Base-by-base conservation (phyloP, 352 stramenopile species). In the Phytophthora melonis region DNA sequence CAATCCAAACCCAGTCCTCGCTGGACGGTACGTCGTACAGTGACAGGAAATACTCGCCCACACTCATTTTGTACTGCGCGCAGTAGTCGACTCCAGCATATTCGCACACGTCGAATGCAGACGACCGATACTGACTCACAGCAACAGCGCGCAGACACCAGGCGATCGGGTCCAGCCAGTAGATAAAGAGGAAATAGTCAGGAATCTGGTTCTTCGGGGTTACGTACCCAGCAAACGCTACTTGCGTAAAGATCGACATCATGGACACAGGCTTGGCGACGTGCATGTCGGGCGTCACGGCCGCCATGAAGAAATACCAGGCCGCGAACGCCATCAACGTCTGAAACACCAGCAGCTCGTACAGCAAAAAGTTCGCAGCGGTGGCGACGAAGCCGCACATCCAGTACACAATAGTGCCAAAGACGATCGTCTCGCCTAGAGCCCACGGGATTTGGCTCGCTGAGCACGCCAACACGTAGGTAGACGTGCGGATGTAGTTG, bases 371-470 rank as follows among this genome's bases (percentile, higher is more conserved):
- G 3, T 25, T 21, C 25, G 9, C 9, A 3, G 43, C 54, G 23
- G 74, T 58, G 13, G 54, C 23, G 8, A 67, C 58, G 23, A 78
- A 80, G 21, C 93, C 93, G 58, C 93, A 81, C 82, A 97, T 94
- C 82, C 88, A 98, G 70, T 98, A 98, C 3, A 97, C 67, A 53
- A 97, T 66, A 5, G 83, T 87, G 27, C 89, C 89, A 70, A 96
- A 97, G 3, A 96, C 62, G 9, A 96, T 30, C 3, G 85, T 88
- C 77, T 97, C 91, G 30, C 90, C 68, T 7, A 90, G 10, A 55
- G 74, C 69, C 60, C 90, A 82, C 63, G 85, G 76, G 23, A 92
- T 58, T 61, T 86, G 76, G 13, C 78, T 78, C 8, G 84, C 18
- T 9, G 71, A 85, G 19, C 62, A 72, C 1, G 77, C 82, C 45